Base-by-base conservation (phyloP, 345 rosid genomes). In the Eucalyptus cladocalyx region DNA sequence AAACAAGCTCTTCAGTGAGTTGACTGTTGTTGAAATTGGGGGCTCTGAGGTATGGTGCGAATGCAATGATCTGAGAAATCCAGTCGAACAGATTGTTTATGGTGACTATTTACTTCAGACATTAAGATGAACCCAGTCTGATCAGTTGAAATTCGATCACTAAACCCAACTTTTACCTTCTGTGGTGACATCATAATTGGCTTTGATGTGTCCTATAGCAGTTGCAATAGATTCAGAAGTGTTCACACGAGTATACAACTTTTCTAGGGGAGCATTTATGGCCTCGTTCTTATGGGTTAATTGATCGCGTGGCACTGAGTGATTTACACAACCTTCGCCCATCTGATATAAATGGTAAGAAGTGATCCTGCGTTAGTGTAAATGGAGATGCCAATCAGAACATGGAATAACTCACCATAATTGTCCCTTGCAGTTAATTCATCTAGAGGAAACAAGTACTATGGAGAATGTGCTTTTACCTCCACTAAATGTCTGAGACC, bases 201-300 rank as follows among this genome's bases (percentile, higher is more conserved):
- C 47, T 76, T 11, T 76, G 85, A 76, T 76, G 7, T 65, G 34
- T 47, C 53, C 76, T 14, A n/a, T 87, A 72, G 50, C 18, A 15
- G 50, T 56, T 67, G 40, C 85, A 3, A 34, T 42, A 58, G 58
- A 87, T 60, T 67, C 72, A 42, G 76, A 87, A 60, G 13, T 34
- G 6, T 86, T 83, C 81, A 69, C 54, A 32, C 28, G 7, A 49
- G 34, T 30, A 43, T 37, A 21, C 24, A 37, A 76, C 28, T 60
- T 81, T 87, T 37, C 48, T 81, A 90, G 87, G 89, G 91, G 91
- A 90, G 86, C 89, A 90, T 83, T 87, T 90, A 87, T 90, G 89
- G 89, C 89, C 91, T 47, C 87, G 91, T 58, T 90, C 91, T 23
- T 87, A 90, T 90, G 91, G 91, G 81, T 54, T 87, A 87, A 34